A percentile compares a stretch with the other conserved stretches of the same genome.
phyloP scores from a whole-genome alignment of 768 basidiomycete genomes.

The Psilocybe cyanescens region DNA sequence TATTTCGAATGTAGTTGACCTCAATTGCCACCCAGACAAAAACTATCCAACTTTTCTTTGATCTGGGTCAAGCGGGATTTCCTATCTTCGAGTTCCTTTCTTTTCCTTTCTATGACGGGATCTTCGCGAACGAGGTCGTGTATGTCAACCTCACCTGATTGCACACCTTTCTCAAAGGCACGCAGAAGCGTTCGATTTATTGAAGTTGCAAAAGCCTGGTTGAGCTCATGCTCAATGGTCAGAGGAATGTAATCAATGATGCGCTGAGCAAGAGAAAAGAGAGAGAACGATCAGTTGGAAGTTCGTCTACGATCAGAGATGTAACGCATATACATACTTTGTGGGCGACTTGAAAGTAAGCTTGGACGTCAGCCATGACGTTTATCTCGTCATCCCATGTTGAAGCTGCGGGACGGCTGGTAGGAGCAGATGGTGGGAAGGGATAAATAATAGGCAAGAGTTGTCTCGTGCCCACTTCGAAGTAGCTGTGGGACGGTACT shows the following conservation, averaged over 20 bases:
- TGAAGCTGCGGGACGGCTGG: slow-evolving; percentile 39
- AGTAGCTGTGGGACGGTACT: not conserved
- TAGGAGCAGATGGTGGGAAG: slow-evolving; percentile 51
- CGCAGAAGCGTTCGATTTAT: slow-evolving; percentile 32
- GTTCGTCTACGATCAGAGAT: no score
- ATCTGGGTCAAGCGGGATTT: slow-evolving; percentile 35
- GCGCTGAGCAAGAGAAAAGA: slow-evolving; percentile 39
- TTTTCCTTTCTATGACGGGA: slow-evolving; percentile 30
- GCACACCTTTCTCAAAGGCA: slow-evolving; percentile 22
- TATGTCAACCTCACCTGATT: slow-evolving; percentile 18
- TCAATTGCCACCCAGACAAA: slow-evolving; percentile 3
- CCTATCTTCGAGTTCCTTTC: slow-evolving; percentile 33
- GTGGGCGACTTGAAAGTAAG: slow-evolving; percentile 59
- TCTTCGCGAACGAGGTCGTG: slow-evolving; percentile 44
- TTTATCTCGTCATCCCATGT: slow-evolving; percentile 42
- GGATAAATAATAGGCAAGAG: slow-evolving; percentile 33
- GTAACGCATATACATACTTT: slow-evolving; percentile 37
- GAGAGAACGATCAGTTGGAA: no score
- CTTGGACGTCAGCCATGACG: slow-evolving; percentile 58
- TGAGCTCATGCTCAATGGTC: slow-evolving; percentile 51
- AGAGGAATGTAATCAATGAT: slow-evolving; percentile 58
- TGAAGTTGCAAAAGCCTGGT: slow-evolving; percentile 38
- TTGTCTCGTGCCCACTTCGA: not conserved
- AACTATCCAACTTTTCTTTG: slow-evolving; percentile 32
- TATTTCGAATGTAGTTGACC: not conserved